These are phyloP conservation scores for Acrodontium crateriforme DNA, from an alignment of 2,329 filamentous ascomycete genomes.

Conservation along the genomic window DNA sequence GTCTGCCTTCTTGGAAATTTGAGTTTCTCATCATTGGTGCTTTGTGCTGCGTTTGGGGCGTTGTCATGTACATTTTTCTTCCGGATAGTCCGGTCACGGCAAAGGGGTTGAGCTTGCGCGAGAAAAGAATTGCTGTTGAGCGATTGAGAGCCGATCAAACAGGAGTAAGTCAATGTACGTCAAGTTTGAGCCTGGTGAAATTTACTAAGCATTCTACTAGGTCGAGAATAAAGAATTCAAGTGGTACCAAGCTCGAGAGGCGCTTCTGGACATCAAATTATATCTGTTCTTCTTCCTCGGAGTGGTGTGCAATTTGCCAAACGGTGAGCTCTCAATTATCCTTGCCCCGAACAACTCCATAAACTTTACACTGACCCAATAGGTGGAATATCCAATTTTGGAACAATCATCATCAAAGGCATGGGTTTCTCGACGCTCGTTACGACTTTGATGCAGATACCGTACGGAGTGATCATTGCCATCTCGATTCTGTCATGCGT, in stretches of 20 bases:
- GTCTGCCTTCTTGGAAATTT: constrained; percentile 47
- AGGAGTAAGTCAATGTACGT: too few species aligned
- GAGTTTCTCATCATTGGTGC: constrained; percentile 50
- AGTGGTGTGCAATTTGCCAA: constrained; percentile 37
- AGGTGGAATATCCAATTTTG: constrained; percentile 45
- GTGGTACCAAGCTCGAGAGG: constrained; percentile 41
- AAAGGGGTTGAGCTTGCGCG: constrained; percentile 35
- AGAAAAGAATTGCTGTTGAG: constrained; percentile 42
- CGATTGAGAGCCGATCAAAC: constrained; percentile 45
- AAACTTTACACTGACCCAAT: too few species aligned
- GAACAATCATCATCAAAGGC: constrained; percentile 44
- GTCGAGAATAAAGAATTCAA: constrained; percentile 41
- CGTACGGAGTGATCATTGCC: constrained; percentile 36
- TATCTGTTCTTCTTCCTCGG: constrained; percentile 44
- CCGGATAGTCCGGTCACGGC: constrained; percentile 38
- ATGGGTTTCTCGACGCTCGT: constrained; percentile 42
- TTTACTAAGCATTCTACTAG: constrained; percentile 4
- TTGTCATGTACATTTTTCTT: constrained; percentile 33
- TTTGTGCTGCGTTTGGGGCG: constrained; percentile 45
- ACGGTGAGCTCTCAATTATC: too few species aligned
- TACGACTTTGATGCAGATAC: constrained; percentile 41
- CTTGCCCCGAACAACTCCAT: too few species aligned
- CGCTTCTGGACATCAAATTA: constrained; percentile 44
- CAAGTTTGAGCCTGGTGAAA: background rate
- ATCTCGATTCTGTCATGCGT: constrained; percentile 37